Conservation (phyloP, 805 yeast genomes). For the Lachancea thermotolerans region DNA sequence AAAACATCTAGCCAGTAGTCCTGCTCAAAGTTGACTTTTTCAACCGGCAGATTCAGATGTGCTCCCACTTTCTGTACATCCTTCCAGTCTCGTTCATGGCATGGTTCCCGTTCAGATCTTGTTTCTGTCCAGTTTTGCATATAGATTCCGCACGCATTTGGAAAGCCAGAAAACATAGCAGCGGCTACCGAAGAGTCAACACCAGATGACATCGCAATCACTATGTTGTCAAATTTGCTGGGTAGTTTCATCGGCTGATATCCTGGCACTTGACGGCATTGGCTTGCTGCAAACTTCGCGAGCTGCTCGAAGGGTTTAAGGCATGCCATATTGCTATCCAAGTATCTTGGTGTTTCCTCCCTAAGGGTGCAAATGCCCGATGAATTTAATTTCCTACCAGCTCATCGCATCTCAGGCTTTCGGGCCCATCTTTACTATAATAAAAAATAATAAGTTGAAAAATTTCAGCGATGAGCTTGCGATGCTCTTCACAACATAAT, state of each 20-base stretch:
- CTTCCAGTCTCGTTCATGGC: constrained; percentile 85
- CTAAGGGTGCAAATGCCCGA: too few relatives aligned
- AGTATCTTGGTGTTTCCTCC: background rate
- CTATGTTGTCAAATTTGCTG: constrained; percentile 46
- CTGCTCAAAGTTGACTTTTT: constrained; percentile 73
- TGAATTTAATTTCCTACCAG: background rate
- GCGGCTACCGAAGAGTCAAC: constrained; percentile 94
- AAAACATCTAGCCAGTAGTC: constrained; percentile 94
- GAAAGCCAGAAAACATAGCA: constrained; percentile 50
- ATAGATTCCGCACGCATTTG: constrained; percentile 71
- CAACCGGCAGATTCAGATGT: constrained; percentile 59
- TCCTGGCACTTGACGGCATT: constrained; percentile 11
- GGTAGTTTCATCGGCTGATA: constrained; percentile 35
- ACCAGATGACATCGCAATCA: constrained; percentile 94
- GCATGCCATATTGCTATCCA: background rate
- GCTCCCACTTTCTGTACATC: constrained; percentile 64
- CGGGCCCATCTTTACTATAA: background rate
- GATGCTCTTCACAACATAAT: background rate
- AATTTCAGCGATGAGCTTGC: constrained; percentile 9
- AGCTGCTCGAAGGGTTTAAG: background rate
- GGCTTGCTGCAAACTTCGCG: background rate
- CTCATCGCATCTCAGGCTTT: background rate
- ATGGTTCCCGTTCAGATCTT: constrained; percentile 36
- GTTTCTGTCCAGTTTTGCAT: constrained; percentile 85
- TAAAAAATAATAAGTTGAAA: constrained; percentile 2